A percentile compares a stretch with the other conserved stretches of the same genome.
phyloP scores from a whole-genome alignment of 1,284 basidiomycete genomes.

The Anthracocystis setariae region DNA sequence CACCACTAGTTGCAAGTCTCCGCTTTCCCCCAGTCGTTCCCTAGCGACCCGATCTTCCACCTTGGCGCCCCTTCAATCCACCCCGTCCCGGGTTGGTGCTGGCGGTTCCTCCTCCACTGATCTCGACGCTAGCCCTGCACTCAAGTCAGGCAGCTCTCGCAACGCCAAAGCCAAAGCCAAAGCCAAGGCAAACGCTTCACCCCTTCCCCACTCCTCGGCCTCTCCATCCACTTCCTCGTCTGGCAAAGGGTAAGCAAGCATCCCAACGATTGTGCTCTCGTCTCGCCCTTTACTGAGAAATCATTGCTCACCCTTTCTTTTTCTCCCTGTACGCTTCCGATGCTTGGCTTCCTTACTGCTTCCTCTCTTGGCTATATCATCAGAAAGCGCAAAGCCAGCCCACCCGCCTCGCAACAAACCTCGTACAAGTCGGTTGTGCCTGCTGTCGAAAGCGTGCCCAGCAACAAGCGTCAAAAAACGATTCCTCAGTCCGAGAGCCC shows the following conservation, averaged over 20 bases:
- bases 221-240: slow-evolving; percentile 14
- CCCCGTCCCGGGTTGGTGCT: slow-evolving; percentile 36
- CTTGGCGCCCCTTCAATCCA: slow-evolving; percentile 34
- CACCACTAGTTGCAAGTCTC: slow-evolving; percentile 30
- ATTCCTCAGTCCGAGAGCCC: slow-evolving; percentile 7
- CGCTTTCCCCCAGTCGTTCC: slow-evolving; percentile 22
- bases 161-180: slow-evolving; percentile 30
- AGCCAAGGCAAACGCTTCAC: background rate
- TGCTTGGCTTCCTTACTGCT: background rate
- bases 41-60: slow-evolving; percentile 31
- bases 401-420: slow-evolving; percentile 6
- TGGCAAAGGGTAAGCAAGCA: slow-evolving; percentile 25
- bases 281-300: background rate
- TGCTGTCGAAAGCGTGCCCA: slow-evolving; percentile 13
- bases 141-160: slow-evolving; percentile 2
- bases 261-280: background rate
- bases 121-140: slow-evolving; percentile 5
- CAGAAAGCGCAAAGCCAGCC: slow-evolving; percentile 33
- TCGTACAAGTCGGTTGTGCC: slow-evolving; percentile 6
- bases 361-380: background rate
- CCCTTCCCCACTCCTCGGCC: background rate
- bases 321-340: background rate
- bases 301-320: background rate
- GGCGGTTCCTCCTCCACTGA: slow-evolving; percentile 14
- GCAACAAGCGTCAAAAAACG: slow-evolving; percentile 36